Evolutionary conservation across 805 yeast species (phyloP).

Genomic region (Saccharomycopsis sp.): DNA sequence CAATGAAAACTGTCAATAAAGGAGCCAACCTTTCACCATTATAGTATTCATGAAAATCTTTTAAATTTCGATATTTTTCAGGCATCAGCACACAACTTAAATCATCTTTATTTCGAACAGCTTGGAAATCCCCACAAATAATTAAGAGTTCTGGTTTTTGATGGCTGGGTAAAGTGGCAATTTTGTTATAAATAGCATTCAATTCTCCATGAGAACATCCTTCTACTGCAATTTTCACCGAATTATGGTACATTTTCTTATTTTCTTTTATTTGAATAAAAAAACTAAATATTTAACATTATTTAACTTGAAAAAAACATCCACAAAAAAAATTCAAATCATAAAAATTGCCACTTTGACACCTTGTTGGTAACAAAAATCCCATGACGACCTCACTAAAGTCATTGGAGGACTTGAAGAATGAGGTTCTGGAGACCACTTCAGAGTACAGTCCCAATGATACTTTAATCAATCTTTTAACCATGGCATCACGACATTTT

Average conservation of each 20-base stretch:
- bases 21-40: conserved; percentile 55
- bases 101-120: conserved; percentile 56
- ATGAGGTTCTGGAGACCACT: no score
- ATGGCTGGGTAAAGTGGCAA: conserved; percentile 20
- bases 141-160: conserved; percentile 46
- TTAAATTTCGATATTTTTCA: conserved; percentile 56
- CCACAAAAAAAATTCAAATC: no score
- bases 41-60: conserved; percentile 75
- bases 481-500: no score
- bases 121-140: conserved; percentile 90
- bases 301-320: no score
- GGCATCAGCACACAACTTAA: conserved; percentile 70
- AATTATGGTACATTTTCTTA: no score
- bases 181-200: conserved; percentile 39
- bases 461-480: no score
- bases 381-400: no score
- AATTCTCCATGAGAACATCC: conserved; percentile 90
- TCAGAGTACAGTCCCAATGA: no score
- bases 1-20: conserved; percentile 67
- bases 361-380: no score
- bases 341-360: no score
- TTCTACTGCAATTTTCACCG: conserved; percentile 50
- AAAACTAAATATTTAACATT: no score
- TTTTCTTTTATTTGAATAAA: background rate
- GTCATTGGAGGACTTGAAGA: no score